A percentile compares a stretch with the other conserved stretches of the same genome.
Evolutionary conservation across 179 eudicot genomes (phyloP).

Genomic region (Gypsophila paniculata): DNA sequence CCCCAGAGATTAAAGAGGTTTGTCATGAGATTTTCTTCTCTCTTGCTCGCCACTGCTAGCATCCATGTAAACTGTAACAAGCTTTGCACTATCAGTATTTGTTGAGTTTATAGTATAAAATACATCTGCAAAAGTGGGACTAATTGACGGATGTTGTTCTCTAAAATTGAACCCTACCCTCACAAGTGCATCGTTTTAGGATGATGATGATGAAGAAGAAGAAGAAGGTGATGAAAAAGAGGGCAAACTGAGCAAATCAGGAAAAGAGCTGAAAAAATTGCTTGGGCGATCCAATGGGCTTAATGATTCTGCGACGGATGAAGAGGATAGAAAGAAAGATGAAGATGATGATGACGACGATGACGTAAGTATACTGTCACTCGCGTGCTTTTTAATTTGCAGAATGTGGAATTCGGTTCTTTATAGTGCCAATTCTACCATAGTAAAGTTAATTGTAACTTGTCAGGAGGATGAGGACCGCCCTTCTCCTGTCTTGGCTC

Average conservation of each 20-base stretch:
- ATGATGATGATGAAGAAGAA: conserved; percentile 87
- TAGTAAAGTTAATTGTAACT: conserved; percentile 7
- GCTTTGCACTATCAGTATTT: background rate
- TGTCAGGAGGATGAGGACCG: conserved; percentile 74
- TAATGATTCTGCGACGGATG: conserved; percentile 73
- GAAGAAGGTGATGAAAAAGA: conserved; percentile 59
- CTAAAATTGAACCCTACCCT: background rate
- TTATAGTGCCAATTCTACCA: background rate
- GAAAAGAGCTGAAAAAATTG: conserved; percentile 84
- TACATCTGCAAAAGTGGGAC: background rate
- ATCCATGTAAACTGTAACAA: background rate
- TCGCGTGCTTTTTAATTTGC: background rate
- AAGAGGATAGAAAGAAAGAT: conserved; percentile 33
- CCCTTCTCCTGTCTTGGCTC: conserved; percentile 63
- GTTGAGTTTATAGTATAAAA: conserved; percentile 6
- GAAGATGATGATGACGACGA: conserved; percentile 62
- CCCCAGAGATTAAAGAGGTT: conserved; percentile 97
- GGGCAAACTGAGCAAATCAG: conserved; percentile 86
- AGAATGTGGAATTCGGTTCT: background rate
- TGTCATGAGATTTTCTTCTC: conserved; percentile 1
- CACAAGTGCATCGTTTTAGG: conserved; percentile 29
- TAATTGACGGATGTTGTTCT: background rate
- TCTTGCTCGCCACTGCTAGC: background rate
- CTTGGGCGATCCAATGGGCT: conserved; percentile 70
- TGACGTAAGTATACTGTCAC: conserved; percentile 36